A percentile compares a stretch with the other conserved stretches of the same genome.
phyloP scores from a whole-genome alignment of 2,329 filamentous ascomycete species.

The Madurella mycetomatis region DNA sequence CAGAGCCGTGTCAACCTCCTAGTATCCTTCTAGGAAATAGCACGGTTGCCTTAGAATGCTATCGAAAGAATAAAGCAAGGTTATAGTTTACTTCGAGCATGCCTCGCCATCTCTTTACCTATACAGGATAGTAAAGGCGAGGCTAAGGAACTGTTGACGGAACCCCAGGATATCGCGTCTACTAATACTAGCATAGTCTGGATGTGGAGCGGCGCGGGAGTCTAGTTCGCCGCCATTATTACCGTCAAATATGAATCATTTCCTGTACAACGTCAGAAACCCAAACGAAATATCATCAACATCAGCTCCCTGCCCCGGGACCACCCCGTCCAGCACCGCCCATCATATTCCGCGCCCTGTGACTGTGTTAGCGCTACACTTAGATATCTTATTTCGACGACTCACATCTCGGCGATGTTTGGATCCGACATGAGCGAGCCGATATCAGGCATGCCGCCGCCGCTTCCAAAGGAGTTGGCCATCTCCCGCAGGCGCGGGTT shows the following conservation, averaged over 20 bases:
- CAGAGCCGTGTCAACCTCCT: too few relatives aligned
- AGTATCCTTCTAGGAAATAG: too few relatives aligned
- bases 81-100: too few relatives aligned
- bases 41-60: too few relatives aligned
- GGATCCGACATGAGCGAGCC: constrained; percentile 86
- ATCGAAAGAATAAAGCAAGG: too few relatives aligned
- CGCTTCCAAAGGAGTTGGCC: constrained; percentile 71
- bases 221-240: background rate
- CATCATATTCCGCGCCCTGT: constrained; percentile 31
- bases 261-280: background rate
- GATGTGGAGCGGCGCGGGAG: background rate
- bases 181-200: background rate
- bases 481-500: constrained; percentile 86
- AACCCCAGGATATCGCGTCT: too few relatives aligned
- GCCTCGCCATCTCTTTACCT: too few relatives aligned
- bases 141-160: too few relatives aligned
- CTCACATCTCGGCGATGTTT: constrained; percentile 87
- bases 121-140: too few relatives aligned
- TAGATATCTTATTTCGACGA: constrained; percentile 24
- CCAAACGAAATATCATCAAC: background rate
- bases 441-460: constrained; percentile 87
- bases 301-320: constrained; percentile 13
- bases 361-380: background rate
- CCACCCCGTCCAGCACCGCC: constrained; percentile 24
- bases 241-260: background rate